Percentiles rank a stretch among this genome's conserved stretches.
These are phyloP conservation scores for Heracleum sosnowskyi DNA, from an alignment of 129 eudicot species.

Conservation along the genomic window DNA sequence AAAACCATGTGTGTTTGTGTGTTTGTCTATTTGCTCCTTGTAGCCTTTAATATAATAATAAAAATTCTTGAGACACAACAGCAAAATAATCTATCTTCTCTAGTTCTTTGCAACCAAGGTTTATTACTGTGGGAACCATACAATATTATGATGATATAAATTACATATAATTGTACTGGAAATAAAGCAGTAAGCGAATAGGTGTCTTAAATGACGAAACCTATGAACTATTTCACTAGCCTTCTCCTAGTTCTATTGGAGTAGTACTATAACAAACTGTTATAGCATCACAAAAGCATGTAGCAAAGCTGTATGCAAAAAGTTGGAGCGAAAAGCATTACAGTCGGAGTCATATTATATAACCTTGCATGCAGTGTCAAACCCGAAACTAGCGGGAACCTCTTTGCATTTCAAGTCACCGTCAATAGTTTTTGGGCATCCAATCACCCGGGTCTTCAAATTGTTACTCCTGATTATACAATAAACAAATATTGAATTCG, in stretches of 20 bases:
- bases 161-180: background rate
- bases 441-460: constrained; percentile 85
- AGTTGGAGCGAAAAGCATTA: background rate
- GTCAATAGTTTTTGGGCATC: constrained; percentile 98
- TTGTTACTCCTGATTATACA: constrained; percentile 58
- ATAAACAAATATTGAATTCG: background rate
- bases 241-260: background rate
- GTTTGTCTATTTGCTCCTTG: background rate
- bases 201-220: background rate
- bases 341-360: background rate
- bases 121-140: background rate
- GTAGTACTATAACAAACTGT: background rate
- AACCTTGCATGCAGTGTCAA: constrained; percentile 99
- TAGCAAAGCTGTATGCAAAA: background rate
- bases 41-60: background rate
- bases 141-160: background rate
- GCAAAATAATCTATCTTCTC: background rate
- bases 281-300: background rate
- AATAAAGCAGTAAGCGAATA: background rate
- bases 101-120: background rate
- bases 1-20: background rate
- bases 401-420: constrained; percentile 98
- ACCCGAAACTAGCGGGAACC: constrained; percentile 95
- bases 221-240: background rate
- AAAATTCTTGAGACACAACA: background rate